Evolutionary conservation across 352 stramenopile genomes (phyloP).

Genomic region (Globisporangium polare): DNA sequence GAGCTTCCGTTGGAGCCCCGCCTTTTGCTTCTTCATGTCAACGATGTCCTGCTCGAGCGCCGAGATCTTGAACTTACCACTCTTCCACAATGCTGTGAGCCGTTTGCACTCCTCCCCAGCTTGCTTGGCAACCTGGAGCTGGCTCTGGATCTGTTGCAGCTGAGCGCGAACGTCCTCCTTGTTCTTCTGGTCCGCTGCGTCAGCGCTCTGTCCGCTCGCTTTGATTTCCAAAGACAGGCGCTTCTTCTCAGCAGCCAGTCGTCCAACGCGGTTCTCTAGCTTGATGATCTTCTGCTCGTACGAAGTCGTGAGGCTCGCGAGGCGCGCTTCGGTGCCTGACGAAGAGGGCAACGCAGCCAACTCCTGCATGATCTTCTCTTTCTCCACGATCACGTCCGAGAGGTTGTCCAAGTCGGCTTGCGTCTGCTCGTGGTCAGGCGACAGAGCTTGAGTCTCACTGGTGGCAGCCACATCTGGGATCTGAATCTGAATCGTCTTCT

Average conservation of each 20-base stretch:
- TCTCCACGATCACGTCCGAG: slow-evolving; percentile 45
- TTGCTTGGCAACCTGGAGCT: slow-evolving; percentile 33
- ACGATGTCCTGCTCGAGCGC: slow-evolving; percentile 41
- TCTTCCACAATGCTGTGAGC: slow-evolving; percentile 28
- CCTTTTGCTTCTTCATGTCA: slow-evolving; percentile 47
- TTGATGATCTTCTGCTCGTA: slow-evolving; percentile 42
- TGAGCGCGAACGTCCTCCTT: slow-evolving; percentile 17
- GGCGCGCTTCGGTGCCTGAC: slow-evolving; percentile 15
- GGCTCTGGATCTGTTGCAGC: slow-evolving; percentile 23
- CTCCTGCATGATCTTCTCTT: slow-evolving; percentile 35
- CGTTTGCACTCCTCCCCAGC: slow-evolving; percentile 37
- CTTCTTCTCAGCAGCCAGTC: slow-evolving; percentile 28
- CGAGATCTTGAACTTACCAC: slow-evolving; percentile 40
- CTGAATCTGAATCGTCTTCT: slow-evolving; percentile 24
- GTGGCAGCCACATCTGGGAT: background rate
- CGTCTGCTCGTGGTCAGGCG: slow-evolving; percentile 4
- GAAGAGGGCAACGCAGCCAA: slow-evolving; percentile 18
- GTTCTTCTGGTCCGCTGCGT: background rate
- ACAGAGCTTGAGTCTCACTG: background rate
- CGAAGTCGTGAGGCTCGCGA: slow-evolving; percentile 28
- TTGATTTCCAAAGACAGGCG: slow-evolving; percentile 18
- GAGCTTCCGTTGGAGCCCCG: slow-evolving; percentile 32
- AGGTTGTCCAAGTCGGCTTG: slow-evolving; percentile 26
- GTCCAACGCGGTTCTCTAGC: slow-evolving; percentile 26
- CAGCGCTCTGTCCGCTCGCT: slow-evolving; percentile 3